Base-by-base conservation (phyloP, 176 grass and related monocot genomes). In the Avena sativa region DNA sequence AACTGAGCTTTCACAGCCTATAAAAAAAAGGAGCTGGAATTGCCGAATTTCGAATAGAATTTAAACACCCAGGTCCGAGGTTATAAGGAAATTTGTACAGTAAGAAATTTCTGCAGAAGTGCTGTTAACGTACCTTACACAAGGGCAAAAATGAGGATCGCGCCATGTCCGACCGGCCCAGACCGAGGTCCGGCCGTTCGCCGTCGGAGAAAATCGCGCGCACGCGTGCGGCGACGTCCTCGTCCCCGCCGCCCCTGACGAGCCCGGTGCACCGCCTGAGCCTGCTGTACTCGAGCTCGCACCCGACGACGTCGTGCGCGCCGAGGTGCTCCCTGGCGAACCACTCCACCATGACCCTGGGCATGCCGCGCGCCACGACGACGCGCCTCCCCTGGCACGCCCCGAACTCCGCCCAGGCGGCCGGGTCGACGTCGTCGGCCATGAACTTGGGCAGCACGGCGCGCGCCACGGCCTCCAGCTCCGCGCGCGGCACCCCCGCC, bases 381-480 rank as follows among this genome's bases (percentile, higher is more conserved):
- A 99, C 90, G 58, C 90, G 86, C 79, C 77, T 25, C 0, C 90
- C 90, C 77, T 49, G 8, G 75, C 86, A 90, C 0, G 85, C 26
- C 8, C 82, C 85, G 88, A 96, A 99, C 0, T 78, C 76, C 7
- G 74, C 83, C 94, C 92, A 99, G 0, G 97, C 85, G 1, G 85
- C 87, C 15, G 84, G 68, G 87, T 99, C 90, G 15, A 99, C 81
- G 55, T 99, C 92, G 23, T 99, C 97, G 77, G 91, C 90, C 85
- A 92, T 86, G 83, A 99, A 99, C 89, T 98, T 98, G 43, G 97
- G 94, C 17, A 99, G 92, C 82, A 99, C 97, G 17, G 94, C 92
- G 3, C 97, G 92, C 9, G 97, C 84, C 82, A 90, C 90, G 46
- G 92, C 93, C 87, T 96, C 97, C 15, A 99, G 57, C 82, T 96